A percentile compares a stretch with the other conserved stretches of the same genome.
Conservation (phyloP, 768 basidiomycete species). For the Pleurotus giganteus region DNA sequence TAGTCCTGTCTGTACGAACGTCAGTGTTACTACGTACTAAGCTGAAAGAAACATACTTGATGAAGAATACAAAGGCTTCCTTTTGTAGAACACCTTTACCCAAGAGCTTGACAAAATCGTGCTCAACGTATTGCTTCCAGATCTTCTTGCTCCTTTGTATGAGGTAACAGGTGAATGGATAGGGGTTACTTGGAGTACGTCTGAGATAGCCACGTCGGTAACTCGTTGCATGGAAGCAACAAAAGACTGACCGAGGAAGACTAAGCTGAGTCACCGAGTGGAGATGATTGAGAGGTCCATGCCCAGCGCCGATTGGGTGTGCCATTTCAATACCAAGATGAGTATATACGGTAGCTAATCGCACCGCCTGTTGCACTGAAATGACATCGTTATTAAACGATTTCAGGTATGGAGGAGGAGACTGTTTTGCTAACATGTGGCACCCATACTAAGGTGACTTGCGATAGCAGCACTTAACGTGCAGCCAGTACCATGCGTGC, state of each 20-base stretch:
- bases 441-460: slow-evolving; percentile 56
- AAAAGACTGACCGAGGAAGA: slow-evolving; percentile 43
- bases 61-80: slow-evolving; percentile 78
- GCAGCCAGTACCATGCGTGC: slow-evolving; percentile 92
- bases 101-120: slow-evolving; percentile 78
- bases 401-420: background rate
- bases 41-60: slow-evolving; percentile 54
- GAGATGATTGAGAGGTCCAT: slow-evolving; percentile 87
- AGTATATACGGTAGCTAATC: slow-evolving; percentile 66
- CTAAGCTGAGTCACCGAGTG: slow-evolving; percentile 50
- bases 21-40: background rate
- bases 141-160: slow-evolving; percentile 51
- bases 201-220: slow-evolving; percentile 36
- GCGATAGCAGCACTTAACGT: slow-evolving; percentile 85
- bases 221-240: too few species aligned
- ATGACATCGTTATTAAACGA: background rate
- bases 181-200: slow-evolving; percentile 55
- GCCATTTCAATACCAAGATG: slow-evolving; percentile 74
- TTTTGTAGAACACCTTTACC: slow-evolving; percentile 67
- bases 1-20: slow-evolving; percentile 66
- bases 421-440: slow-evolving; percentile 30
- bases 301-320: slow-evolving; percentile 63
- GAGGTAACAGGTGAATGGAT: slow-evolving; percentile 66
- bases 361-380: slow-evolving; percentile 56
- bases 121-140: slow-evolving; percentile 79